phyloP scores from a whole-genome alignment of 2,329 filamentous ascomycete genomes.

The Xylaria sp. region DNA sequence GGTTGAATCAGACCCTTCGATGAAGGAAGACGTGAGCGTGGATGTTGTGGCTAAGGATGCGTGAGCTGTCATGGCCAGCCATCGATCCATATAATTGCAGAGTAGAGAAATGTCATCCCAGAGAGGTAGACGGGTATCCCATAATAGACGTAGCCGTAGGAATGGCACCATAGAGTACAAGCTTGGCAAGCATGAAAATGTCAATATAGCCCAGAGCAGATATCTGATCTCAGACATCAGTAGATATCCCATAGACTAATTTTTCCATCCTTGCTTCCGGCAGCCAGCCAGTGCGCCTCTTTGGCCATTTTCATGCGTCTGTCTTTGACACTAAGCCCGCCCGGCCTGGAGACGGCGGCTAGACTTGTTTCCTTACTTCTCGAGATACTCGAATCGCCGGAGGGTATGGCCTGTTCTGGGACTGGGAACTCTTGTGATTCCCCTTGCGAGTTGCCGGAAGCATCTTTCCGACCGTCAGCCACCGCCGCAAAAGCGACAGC shows the following conservation, averaged over 20 bases:
- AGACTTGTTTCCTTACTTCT: slow-evolving; percentile 14
- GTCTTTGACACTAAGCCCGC: slow-evolving; percentile 52
- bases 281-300: slow-evolving; percentile 80
- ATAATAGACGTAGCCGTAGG: not conserved
- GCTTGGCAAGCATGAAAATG: not conserved
- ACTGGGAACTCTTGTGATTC: slow-evolving; percentile 7
- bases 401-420: not conserved
- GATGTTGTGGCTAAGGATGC: slow-evolving; percentile 17
- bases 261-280: slow-evolving; percentile 90
- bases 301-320: slow-evolving; percentile 59
- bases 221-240: slow-evolving; percentile 34
- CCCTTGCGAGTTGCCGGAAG: slow-evolving; percentile 5
- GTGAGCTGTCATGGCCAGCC: not conserved
- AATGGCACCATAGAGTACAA: not conserved
- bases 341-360: slow-evolving; percentile 27
- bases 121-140: not conserved
- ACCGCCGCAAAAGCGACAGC: slow-evolving; percentile 65
- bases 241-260: slow-evolving; percentile 96
- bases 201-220: not conserved
- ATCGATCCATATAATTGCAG: not conserved
- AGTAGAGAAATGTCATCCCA: not conserved
- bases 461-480: slow-evolving; percentile 4
- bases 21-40: slow-evolving; percentile 36
- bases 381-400: slow-evolving; percentile 5
- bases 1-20: slow-evolving; percentile 40